Conservation (phyloP, 78 protist genomes). For the Diacronema lutheri region DNA sequence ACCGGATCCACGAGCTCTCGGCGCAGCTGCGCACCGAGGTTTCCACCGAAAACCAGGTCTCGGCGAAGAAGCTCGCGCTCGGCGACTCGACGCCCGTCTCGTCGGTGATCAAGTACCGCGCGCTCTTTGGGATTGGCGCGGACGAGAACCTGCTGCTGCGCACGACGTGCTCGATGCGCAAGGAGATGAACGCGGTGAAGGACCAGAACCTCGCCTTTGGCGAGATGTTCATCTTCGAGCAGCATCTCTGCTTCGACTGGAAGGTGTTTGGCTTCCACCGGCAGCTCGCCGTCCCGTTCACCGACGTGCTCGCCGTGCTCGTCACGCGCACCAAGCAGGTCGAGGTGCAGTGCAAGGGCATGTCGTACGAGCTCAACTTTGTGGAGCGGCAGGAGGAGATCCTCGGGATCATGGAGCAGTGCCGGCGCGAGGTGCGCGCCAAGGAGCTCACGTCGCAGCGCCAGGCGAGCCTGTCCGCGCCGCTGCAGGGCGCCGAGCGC, state of each 20-base stretch:
- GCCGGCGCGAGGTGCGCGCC: background rate
- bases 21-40: background rate
- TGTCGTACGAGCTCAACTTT: background rate
- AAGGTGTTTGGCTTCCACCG: constrained; percentile 7
- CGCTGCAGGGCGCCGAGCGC: background rate
- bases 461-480: background rate
- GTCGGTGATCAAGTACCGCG: too few species aligned
- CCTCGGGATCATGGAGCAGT: background rate
- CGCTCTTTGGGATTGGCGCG: too few species aligned
- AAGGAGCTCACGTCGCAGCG: background rate
- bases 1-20: constrained; percentile 16
- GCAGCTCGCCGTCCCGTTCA: background rate
- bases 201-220: background rate
- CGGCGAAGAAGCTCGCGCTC: too few species aligned
- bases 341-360: background rate
- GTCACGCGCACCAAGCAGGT: background rate
- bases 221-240: background rate
- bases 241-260: background rate
- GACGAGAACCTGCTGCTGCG: too few species aligned
- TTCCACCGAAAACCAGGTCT: too few species aligned
- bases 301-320: background rate
- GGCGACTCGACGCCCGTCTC: too few species aligned
- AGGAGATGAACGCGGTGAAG: background rate
- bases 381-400: background rate
- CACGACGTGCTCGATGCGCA: background rate